Evolutionary conservation across 2,329 filamentous ascomycete genomes (phyloP), one percentile per base, ranked within the genome.

Genomic region (Diplodia corticola): DNA sequence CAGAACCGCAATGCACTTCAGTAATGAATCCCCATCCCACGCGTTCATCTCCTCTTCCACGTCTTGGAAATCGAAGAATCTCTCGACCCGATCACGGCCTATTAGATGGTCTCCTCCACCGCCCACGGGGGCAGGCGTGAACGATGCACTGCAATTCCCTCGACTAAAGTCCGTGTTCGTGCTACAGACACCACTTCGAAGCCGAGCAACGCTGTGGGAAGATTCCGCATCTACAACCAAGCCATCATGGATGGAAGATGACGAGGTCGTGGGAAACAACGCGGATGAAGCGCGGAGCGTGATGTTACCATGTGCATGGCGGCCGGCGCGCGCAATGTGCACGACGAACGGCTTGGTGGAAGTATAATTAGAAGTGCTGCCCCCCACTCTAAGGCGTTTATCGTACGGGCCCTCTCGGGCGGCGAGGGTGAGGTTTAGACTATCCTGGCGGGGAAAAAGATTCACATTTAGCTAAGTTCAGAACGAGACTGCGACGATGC

Each of bases 321-420:
- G 15, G 49, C 60, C 60, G 17, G 49, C 30, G n/a, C 60, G 60
- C 20, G 60, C 30, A 26, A 63, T 35, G 30, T 63, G 60, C 33
- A 63, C 60, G 35, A 63, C 13, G 44, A 26, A 53, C 9, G 48
- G 48, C 10, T 22, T 26, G 17, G 15, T 37, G 17, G 49, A 10
- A 5, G 28, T 22, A 12, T 30, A 17, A 17, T 20, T 40, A 15
- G 5, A 12, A 15, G 20, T 6, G 15, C 22, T 6, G 60, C 49
- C n/a, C 15, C 6, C 20, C 30, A 22, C n/a, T n/a, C 40, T 6
- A 20, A 53, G 48, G 2, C 22, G 48, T 22, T 63, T 63, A 7
- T 50, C 60, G 35, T 53, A 35, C n/a, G 60, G 60, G 17, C 60
- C 60, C 20, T 53, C 60, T 10, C 60, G 60, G 30, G 60, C 60